Base-by-base conservation (phyloP, 164 flowering plant species). In the Stephania japonica region DNA sequence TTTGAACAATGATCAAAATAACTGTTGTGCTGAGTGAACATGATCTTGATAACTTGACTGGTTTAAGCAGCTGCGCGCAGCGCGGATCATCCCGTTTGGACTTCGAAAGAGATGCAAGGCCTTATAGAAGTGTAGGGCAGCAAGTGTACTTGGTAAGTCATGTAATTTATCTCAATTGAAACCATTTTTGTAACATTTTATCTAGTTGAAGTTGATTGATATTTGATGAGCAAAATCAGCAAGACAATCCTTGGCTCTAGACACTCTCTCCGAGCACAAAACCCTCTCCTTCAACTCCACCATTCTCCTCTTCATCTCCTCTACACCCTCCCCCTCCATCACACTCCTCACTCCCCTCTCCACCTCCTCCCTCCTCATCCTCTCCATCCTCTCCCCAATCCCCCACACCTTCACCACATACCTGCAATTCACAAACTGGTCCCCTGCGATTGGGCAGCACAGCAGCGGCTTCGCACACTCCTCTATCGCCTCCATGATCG, bases 391-490 rank as follows among this genome's bases (percentile, higher is more conserved):
- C 44, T 70, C 81, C 2, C 98, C 98, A 4, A 88, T 78, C 12
- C 76, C 81, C 98, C 97, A 93, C 7, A 82, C 84, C 3, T 88
- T 44, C 1, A 85, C 88, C 5, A 90, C 84, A 41, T 86, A 89
- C 0, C 63, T 73, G 53, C 90, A 86, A 18, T 93, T 93, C 68
- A 90, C 50, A 59, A 85, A 88, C 78, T 93, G 97, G 70, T 93
- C 98, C 2, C 95, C 94, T 0, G 94, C 90, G 0, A 90, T 81
- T 0, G 97, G 98, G 70, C 79, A 89, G 69, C 98, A 93, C 72
- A 91, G 67, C 0, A 91, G 75, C 0, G 72, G 70, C 72, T 84
- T 85, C 76, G 67, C 80, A 49, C 86, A 80, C 16, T 9, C 12
- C 16, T 85, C 81, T 24, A 93, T 84, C 1, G 90, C 95, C 71